Evolutionary conservation across 768 basidiomycete genomes (phyloP).

Genomic region (Hygrophoropsis aurantiaca): DNA sequence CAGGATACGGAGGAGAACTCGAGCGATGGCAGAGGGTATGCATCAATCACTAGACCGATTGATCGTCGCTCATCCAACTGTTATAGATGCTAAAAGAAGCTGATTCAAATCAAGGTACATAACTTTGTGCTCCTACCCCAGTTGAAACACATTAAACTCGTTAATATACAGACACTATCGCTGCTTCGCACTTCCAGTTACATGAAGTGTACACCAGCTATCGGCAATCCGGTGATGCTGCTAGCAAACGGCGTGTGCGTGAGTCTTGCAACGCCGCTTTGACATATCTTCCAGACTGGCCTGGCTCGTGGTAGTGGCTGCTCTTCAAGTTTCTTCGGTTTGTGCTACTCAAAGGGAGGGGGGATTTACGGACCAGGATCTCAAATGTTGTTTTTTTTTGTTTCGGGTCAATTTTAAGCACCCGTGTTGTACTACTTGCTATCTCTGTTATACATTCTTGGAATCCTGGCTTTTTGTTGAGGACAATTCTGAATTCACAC

Average conservation of each 20-base stretch:
- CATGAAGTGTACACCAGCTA: constrained; percentile 72
- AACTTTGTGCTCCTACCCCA: background rate
- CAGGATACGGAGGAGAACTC: constrained; percentile 53
- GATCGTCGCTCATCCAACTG: constrained; percentile 7
- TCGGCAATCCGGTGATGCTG: constrained; percentile 67
- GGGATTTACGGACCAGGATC: no score
- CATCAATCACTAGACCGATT: constrained; percentile 11
- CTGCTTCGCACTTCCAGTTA: constrained; percentile 74
- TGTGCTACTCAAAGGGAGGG: no score
- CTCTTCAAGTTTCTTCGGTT: background rate
- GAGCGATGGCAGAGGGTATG: constrained; percentile 60
- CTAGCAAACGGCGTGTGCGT: constrained; percentile 73
- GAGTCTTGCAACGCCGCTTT: constrained; percentile 80
- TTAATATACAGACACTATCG: constrained; percentile 40
- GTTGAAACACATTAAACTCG: background rate
- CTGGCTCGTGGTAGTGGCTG: constrained; percentile 34
- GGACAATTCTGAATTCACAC: no score
- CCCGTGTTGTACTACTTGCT: no score
- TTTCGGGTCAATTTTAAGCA: no score
- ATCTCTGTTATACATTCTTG: no score
- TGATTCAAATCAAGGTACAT: constrained; percentile 49
- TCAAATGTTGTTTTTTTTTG: no score
- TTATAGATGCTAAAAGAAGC: constrained; percentile 57
- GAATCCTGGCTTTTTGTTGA: no score
- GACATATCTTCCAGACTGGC: constrained; percentile 73